These are phyloP conservation scores for Dryas integrifolia DNA, from an alignment of 331 rosid species.

Conservation along the genomic window DNA sequence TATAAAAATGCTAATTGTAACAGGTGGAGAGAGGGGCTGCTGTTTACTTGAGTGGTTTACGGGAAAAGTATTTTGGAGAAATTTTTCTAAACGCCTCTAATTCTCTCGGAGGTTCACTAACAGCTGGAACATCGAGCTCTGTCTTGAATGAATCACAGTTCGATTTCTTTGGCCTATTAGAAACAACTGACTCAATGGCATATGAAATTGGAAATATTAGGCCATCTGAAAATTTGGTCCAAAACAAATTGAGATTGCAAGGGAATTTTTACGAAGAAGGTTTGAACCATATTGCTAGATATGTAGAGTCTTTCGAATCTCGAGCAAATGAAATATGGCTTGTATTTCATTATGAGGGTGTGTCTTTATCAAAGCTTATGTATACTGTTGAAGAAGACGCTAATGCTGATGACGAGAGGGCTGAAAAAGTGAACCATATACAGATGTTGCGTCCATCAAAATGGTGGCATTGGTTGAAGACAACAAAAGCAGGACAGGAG, in stretches of 20 bases:
- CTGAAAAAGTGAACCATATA: conserved; percentile 49
- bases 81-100: conserved; percentile 72
- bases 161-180: conserved; percentile 32
- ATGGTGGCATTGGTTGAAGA: conserved; percentile 99
- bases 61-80: conserved; percentile 94
- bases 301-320: conserved; percentile 90
- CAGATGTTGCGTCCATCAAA: conserved; percentile 76
- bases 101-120: conserved; percentile 50
- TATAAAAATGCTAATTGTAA: conserved; percentile 10
- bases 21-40: conserved; percentile 94
- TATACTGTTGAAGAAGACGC: conserved; percentile 60
- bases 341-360: conserved; percentile 76
- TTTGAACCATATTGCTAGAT: conserved; percentile 88
- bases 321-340: conserved; percentile 93
- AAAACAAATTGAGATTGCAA: conserved; percentile 34
- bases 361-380: conserved; percentile 77
- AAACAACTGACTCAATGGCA: conserved; percentile 28
- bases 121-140: conserved; percentile 46
- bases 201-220: conserved; percentile 30
- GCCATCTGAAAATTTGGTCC: conserved; percentile 40
- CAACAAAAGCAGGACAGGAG: conserved; percentile 81
- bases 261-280: conserved; percentile 66
- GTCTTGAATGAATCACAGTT: conserved; percentile 43
- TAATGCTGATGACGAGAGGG: conserved; percentile 40
- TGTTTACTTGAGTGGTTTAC: conserved; percentile 84